Evolutionary conservation across 768 basidiomycete genomes (phyloP), one percentile per base, ranked within the genome.

Genomic region (Fistulinella prunicolor): DNA sequence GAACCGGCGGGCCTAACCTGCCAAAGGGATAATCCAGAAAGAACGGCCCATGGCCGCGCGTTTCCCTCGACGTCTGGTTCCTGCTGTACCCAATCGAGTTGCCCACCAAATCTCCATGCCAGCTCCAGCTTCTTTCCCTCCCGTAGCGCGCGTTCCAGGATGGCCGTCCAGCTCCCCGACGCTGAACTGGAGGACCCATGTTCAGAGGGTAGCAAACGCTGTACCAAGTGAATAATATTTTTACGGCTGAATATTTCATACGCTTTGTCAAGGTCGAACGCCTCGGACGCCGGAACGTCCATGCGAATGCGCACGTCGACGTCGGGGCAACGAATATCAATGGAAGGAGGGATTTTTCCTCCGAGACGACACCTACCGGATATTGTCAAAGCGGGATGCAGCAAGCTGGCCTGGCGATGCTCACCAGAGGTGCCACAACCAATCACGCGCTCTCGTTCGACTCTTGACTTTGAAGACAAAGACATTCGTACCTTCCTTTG

Each of bases 401-500:
- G 16, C 9, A 14, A 26, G 24, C 37, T n/a, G 35, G 14, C 20
- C 2, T 17, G 35, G n/a, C 6, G 30, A 24, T 44, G 46, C 69
- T 46, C 55, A 85, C 93, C 90, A 93, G 38, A 96, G 70, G 44
- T 81, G 77, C 94, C 93, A 96, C 38, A 82, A 74, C 94, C 94
- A 97, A 64, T 96, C 93, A 32, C 80, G 75, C 1, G 89, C 85
- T 43, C 91, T 73, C 6, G 86, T 83, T 23, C 89, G 80, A 53
- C 82, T 83, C 63, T 86, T 89, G 16, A 74, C 58, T 59, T 95
- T 94, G 67, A 94, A 89, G 23, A 95, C 75, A 64, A 94, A 95
- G 22, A 95, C 79, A 53, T 92, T 86, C 0, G 85, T 89, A 5
- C 93, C 91, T 50, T 79, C 78, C 42, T 75, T 78, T 0, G 68